phyloP scores from a whole-genome alignment of 2,329 filamentous ascomycete species.

The Alternaria infectoria region DNA sequence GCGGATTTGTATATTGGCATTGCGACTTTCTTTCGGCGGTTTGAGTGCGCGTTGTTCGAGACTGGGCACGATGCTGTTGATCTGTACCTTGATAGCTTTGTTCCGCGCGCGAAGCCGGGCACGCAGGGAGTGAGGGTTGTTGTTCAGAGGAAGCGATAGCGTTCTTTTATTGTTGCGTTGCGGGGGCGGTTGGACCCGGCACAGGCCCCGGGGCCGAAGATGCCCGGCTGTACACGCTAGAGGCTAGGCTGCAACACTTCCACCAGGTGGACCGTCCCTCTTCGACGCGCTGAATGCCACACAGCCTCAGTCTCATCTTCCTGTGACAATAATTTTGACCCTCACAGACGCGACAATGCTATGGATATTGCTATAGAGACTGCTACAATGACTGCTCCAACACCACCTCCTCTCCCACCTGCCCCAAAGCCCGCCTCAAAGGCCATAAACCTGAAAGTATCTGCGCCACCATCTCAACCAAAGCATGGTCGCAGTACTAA shows the following conservation, averaged over 20 bases:
- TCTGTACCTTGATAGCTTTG: not conserved
- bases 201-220: not conserved
- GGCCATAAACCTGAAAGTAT: not conserved
- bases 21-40: constrained; percentile 11
- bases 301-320: not conserved
- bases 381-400: not conserved
- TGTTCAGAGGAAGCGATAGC: not conserved
- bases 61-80: not conserved
- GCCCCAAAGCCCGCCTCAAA: not conserved
- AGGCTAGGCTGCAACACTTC: not conserved
- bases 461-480: not conserved
- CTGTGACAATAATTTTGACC: fast-evolving
- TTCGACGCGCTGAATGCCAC: not conserved
- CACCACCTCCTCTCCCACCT: not conserved
- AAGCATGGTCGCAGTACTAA: not conserved
- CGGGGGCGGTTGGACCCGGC: not conserved
- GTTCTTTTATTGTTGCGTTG: not conserved
- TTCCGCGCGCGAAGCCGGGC: not conserved
- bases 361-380: not conserved
- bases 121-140: not conserved
- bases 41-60: constrained; percentile 17
- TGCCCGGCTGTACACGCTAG: not conserved
- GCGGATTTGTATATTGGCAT: constrained; percentile 18
- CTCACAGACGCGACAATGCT: not conserved
- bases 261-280: too few species aligned